Conservation (phyloP, 768 basidiomycete species). For the Chiua virens region DNA sequence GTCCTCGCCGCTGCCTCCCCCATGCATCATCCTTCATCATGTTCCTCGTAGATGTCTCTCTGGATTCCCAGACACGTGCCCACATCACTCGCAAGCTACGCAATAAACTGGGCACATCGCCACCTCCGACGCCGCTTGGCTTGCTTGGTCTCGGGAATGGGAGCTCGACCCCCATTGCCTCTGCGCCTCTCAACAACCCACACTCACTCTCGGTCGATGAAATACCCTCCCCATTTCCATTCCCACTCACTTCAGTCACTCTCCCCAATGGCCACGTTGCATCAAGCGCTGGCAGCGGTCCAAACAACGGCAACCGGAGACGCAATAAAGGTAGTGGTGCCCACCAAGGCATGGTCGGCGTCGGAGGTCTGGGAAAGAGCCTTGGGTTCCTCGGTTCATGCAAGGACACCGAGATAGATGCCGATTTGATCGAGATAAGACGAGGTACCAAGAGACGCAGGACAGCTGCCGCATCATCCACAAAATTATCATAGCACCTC, state of each 20-base stretch:
- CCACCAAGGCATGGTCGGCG: slow-evolving; percentile 52
- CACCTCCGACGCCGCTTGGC: slow-evolving; percentile 69
- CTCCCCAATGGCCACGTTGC: slow-evolving; percentile 36
- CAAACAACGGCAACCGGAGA: slow-evolving; percentile 39
- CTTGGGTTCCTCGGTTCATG: slow-evolving; percentile 50
- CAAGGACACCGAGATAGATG: slow-evolving; percentile 73
- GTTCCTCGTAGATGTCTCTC: slow-evolving; percentile 54
- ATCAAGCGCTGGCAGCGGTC: slow-evolving; percentile 37
- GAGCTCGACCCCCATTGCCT: slow-evolving; percentile 56
- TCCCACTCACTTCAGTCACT: slow-evolving; percentile 63
- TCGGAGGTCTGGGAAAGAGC: slow-evolving; percentile 77
- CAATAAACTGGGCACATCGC: slow-evolving; percentile 76
- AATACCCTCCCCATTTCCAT: slow-evolving; percentile 81
- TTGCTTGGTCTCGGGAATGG: slow-evolving; percentile 37
- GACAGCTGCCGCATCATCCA: slow-evolving; percentile 31
- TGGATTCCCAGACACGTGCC: slow-evolving; percentile 75
- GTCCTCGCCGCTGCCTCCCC: slow-evolving; percentile 23
- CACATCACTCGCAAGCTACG: slow-evolving; percentile 84
- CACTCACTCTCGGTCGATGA: slow-evolving; percentile 86
- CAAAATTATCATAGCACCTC: slow-evolving; percentile 26
- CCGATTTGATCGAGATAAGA: slow-evolving; percentile 76
- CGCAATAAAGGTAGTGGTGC: slow-evolving; percentile 54
- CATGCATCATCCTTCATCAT: neutral
- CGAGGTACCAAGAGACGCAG: slow-evolving; percentile 63
- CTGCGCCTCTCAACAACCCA: slow-evolving; percentile 73